Conservation (phyloP, 305 asterid genomes). For the Nicotiana rustica region DNA sequence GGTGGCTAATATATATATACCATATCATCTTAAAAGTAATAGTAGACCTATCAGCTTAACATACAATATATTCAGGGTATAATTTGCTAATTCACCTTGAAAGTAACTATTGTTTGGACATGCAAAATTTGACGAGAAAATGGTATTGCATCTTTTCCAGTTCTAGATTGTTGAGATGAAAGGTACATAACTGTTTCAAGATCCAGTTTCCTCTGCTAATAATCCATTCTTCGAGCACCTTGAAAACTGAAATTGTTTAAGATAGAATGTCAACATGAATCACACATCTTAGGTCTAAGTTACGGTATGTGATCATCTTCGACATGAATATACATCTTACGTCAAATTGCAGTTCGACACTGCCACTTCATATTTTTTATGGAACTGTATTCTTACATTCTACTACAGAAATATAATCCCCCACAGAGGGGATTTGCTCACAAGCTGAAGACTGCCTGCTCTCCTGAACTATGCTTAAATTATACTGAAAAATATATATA, state of each 20-base stretch:
- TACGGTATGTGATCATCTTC: not conserved
- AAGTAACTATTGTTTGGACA: constrained; percentile 4
- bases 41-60: not conserved
- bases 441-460: constrained; percentile 26
- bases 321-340: constrained; percentile 5
- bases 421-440: not conserved
- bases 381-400: not conserved
- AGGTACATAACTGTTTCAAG: not conserved
- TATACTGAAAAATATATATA: not conserved
- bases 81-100: constrained; percentile 6
- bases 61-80: not conserved
- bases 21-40: not conserved
- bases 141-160: not conserved
- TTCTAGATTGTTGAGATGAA: not conserved
- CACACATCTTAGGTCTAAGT: constrained; percentile 16
- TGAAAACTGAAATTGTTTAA: not conserved
- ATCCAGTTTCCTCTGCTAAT: constrained; percentile 2
- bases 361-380: constrained; percentile 11
- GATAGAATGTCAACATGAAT: not conserved
- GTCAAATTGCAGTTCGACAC: not conserved
- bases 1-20: not conserved
- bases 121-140: not conserved
- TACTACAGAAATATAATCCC: constrained; percentile 22
- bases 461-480: constrained; percentile 26
- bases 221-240: constrained; percentile 22